Evolutionary conservation across 371 early-diverging fungal genomes (phyloP).

Genomic region (Mortierella sp.): DNA sequence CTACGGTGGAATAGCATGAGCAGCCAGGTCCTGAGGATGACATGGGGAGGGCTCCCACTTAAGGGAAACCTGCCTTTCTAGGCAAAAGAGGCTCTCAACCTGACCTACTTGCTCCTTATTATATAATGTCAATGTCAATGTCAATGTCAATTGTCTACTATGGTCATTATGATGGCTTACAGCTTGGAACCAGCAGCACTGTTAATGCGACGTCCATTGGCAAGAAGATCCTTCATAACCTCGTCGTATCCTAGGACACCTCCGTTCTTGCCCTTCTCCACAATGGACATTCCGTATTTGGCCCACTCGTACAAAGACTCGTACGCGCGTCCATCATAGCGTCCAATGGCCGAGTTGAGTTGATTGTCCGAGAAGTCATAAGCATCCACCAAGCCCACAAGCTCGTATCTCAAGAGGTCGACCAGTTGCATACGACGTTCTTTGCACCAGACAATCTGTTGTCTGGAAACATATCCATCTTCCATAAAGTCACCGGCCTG

Average conservation of each 20-base stretch:
- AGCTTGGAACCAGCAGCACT: slow-evolving; percentile 25
- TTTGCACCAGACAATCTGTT: slow-evolving; percentile 37
- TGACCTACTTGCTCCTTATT: no score
- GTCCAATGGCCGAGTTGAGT: slow-evolving; percentile 79
- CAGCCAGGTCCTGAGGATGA: no score
- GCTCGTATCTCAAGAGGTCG: slow-evolving; percentile 38
- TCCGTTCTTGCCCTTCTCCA: slow-evolving; percentile 45
- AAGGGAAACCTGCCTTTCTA: no score
- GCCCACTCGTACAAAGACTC: slow-evolving; percentile 77
- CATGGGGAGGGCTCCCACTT: no score
- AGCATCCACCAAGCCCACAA: slow-evolving; percentile 68
- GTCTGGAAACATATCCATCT: slow-evolving; percentile 43
- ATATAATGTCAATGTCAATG: no score
- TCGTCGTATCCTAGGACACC: slow-evolving; percentile 49
- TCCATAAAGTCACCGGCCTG: slow-evolving; percentile 37
- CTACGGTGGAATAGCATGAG: no score
- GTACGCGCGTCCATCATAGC: slow-evolving; percentile 82
- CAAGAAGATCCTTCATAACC: slow-evolving; percentile 42
- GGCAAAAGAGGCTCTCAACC: no score
- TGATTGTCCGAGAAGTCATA: slow-evolving; percentile 81
- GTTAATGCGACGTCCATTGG: slow-evolving; percentile 42
- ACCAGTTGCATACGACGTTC: slow-evolving; percentile 45
- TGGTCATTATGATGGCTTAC: no score
- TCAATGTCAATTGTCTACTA: no score
- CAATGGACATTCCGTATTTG: slow-evolving; percentile 48